phyloP scores from a whole-genome alignment of 2,329 filamentous ascomycete species.

The Xylariaceae sp. region DNA sequence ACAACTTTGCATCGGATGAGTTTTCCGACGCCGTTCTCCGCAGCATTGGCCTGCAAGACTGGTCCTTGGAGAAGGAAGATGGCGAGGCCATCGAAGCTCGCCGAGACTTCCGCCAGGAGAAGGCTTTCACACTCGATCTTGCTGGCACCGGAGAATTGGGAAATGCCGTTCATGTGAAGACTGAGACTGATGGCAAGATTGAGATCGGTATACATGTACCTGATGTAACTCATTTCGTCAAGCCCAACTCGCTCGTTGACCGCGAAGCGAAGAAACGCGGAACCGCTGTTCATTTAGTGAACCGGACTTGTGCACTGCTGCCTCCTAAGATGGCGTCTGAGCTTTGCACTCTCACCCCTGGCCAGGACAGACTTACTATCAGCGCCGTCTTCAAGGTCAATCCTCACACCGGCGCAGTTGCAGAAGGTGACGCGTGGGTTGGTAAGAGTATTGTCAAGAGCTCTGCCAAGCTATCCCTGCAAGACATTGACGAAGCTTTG shows the following conservation, averaged over 20 bases:
- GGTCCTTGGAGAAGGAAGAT: conserved; percentile 80
- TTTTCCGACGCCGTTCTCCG: conserved; percentile 95
- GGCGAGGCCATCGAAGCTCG: conserved; percentile 69
- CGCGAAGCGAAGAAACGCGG: conserved; percentile 97
- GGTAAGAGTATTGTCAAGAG: conserved; percentile 94
- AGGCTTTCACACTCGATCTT: conserved; percentile 87
- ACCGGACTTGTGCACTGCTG: conserved; percentile 82
- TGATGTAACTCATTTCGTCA: conserved; percentile 95
- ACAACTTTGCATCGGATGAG: conserved; percentile 97
- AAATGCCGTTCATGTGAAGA: conserved; percentile 89
- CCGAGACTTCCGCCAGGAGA: conserved; percentile 85
- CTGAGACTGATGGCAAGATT: conserved; percentile 75
- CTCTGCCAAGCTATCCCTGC: conserved; percentile 76
- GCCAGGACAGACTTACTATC: conserved; percentile 85
- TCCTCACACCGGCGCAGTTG: conserved; percentile 69
- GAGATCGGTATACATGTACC: conserved; percentile 95
- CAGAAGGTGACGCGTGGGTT: conserved; percentile 87
- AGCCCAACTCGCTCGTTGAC: conserved; percentile 90
- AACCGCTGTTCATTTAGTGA: conserved; percentile 91
- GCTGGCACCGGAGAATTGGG: conserved; percentile 85
- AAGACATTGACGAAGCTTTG: conserved; percentile 80
- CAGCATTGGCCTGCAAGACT: conserved; percentile 88
- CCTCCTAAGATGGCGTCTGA: conserved; percentile 81
- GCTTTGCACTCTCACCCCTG: conserved; percentile 80
- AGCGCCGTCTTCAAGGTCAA: conserved; percentile 93